Conservation (phyloP, 768 basidiomycete species). For the Gymnopilus junonius region DNA sequence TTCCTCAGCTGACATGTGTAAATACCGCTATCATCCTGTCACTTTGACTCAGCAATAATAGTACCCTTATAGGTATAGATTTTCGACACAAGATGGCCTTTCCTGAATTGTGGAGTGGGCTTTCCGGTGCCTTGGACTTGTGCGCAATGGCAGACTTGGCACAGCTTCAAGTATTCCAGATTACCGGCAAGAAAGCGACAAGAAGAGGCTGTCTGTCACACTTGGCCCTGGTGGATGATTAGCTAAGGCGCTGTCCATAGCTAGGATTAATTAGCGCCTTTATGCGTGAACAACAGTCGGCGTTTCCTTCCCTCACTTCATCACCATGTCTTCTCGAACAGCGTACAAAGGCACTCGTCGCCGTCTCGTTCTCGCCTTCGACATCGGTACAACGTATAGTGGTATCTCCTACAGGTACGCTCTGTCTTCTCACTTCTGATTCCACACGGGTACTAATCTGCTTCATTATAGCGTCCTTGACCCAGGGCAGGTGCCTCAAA, state of each 20-base stretch:
- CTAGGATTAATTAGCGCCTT: slow-evolving; percentile 4
- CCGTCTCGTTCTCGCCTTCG: slow-evolving; percentile 17
- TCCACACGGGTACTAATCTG: background rate
- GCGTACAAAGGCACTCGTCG: slow-evolving; percentile 12
- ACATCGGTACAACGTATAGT: slow-evolving; percentile 17
- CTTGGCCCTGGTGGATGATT: background rate
- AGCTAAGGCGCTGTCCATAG: slow-evolving; percentile 1
- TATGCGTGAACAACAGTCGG: background rate
- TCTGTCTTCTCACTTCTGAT: background rate
- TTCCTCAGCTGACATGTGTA: background rate
- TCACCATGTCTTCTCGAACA: slow-evolving; percentile 10
- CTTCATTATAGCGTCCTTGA: slow-evolving; percentile 18
- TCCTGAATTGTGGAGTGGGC: background rate
- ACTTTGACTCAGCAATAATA: background rate
- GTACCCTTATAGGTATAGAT: background rate
- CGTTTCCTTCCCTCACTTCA: background rate
- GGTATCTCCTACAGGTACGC: slow-evolving; percentile 18
- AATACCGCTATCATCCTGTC: background rate
- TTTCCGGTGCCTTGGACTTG: background rate
- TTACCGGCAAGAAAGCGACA: background rate
- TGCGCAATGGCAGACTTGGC: background rate
- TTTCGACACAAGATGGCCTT: background rate
- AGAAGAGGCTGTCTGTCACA: background rate
- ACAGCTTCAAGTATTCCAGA: background rate
- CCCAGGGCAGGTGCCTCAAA: slow-evolving; percentile 23